Conservation (phyloP, 495 filamentous ascomycete genomes). For the Aspergillus cavernicola region DNA sequence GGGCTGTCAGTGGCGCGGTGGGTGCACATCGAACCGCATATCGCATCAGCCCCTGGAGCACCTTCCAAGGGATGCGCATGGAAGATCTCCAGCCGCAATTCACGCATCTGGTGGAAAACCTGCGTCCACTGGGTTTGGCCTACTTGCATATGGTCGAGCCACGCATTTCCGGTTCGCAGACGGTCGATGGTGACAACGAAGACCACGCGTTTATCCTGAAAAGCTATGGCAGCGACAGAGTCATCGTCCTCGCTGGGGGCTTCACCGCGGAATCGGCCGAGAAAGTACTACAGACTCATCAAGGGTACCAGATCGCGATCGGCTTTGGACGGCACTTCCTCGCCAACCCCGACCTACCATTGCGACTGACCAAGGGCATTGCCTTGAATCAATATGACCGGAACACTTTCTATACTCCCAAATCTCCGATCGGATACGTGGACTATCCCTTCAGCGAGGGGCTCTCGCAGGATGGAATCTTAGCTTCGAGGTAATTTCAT, state of each 20-base stretch:
- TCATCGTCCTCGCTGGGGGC: constrained; percentile 55
- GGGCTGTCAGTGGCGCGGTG: constrained; percentile 57
- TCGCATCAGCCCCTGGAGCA: constrained; percentile 56
- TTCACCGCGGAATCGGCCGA: constrained; percentile 43
- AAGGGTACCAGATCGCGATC: constrained; percentile 42
- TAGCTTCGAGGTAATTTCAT: too few relatives aligned
- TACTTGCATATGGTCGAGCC: constrained; percentile 62
- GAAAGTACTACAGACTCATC: constrained; percentile 41
- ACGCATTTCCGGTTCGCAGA: constrained; percentile 33
- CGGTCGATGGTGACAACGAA: constrained; percentile 17
- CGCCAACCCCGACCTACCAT: constrained; percentile 63
- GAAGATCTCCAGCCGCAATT: constrained; percentile 58
- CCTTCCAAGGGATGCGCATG: constrained; percentile 65
- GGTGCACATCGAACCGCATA: constrained; percentile 56
- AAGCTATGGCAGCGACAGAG: constrained; percentile 36
- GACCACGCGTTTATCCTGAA: constrained; percentile 13
- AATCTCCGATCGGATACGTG: constrained; percentile 49
- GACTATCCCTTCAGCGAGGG: constrained; percentile 43
- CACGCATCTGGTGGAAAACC: constrained; percentile 43
- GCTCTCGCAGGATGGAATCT: too few relatives aligned
- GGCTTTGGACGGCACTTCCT: constrained; percentile 62
- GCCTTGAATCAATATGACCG: constrained; percentile 50
- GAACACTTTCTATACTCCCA: constrained; percentile 49
- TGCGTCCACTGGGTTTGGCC: constrained; percentile 49
- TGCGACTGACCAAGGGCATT: constrained; percentile 51